Conservation (phyloP, 2,329 filamentous ascomycete genomes). For the Tolypocladium cylindrosporum region DNA sequence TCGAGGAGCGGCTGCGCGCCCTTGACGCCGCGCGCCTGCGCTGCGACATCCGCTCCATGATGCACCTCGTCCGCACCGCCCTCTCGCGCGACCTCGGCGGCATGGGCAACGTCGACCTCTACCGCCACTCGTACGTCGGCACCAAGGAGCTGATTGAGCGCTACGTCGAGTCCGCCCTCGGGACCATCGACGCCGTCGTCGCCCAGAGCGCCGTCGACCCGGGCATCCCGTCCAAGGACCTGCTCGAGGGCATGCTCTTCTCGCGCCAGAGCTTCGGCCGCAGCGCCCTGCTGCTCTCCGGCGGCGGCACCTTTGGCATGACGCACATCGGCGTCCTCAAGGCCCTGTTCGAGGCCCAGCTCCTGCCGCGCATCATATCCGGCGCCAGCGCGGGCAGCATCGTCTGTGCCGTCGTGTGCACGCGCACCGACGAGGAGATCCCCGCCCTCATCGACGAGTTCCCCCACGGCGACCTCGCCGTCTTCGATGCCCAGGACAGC, state of each 20-base stretch:
- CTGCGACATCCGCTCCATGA: slow-evolving; percentile 66
- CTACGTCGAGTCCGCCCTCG: slow-evolving; percentile 71
- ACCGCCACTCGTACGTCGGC: slow-evolving; percentile 74
- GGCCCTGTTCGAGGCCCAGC: slow-evolving; percentile 60
- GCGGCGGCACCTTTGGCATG: slow-evolving; percentile 86
- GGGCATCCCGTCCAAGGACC: slow-evolving; percentile 45
- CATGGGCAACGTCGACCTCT: slow-evolving; percentile 75
- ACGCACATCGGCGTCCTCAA: slow-evolving; percentile 84
- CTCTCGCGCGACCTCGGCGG: slow-evolving; percentile 73
- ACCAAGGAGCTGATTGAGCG: slow-evolving; percentile 81
- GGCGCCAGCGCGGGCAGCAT: slow-evolving; percentile 84
- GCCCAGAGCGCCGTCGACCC: slow-evolving; percentile 44
- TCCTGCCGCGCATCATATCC: slow-evolving; percentile 79
- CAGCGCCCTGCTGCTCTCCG: slow-evolving; percentile 72
- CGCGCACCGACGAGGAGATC: slow-evolving; percentile 68
- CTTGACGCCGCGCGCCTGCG: slow-evolving; percentile 64
- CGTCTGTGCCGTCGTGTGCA: slow-evolving; percentile 71
- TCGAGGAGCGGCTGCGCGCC: slow-evolving; percentile 59
- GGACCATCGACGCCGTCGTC: slow-evolving; percentile 64
- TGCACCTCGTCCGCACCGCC: slow-evolving; percentile 70
- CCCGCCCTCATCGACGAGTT: slow-evolving; percentile 59
- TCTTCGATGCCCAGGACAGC: slow-evolving; percentile 58
- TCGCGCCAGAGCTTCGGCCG: slow-evolving; percentile 76
- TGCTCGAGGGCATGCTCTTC: slow-evolving; percentile 59
- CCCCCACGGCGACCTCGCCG: slow-evolving; percentile 68